Base-by-base conservation (phyloP, 2,329 filamentous ascomycete species). In the Capronia epimyces region DNA sequence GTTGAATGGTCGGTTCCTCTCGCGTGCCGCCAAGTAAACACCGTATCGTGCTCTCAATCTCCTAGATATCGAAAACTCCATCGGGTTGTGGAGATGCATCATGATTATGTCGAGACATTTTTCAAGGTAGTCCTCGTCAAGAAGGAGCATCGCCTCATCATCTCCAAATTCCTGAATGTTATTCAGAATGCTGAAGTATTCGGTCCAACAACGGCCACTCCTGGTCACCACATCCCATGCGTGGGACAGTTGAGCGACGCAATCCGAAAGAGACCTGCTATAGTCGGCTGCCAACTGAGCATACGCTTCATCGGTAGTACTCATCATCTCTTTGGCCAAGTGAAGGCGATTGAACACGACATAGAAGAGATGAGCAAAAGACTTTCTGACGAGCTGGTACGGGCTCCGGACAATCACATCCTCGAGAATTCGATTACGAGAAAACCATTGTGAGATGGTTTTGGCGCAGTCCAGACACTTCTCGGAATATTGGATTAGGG, bases 161-260 rank as follows among this genome's bases (percentile, higher is more conserved):
- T 72, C 67, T 1, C 85, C 84, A 48, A 87, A 67, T 40, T 71
- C 73, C 12, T 81, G 80, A 63, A 90, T 84, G n/a, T 71, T 71
- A n/a, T 78, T 64, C 55, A 90, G 72, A n/a, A 86, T 75, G 10
- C 78, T 77, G 63, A 91, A 91, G 51, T 84, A 84, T 61, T 91
- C 86, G 36, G 83, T 79, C 87, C 87, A 93, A 2, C 85, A 78
- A 50, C 82, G 79, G 22, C 50, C 44, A 24, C 27, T 53, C 32
- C 50, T 55, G 15, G 49, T 48, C 10, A 55, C 52, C 24, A 49
- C 31, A 13, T 58, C 52, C 55, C 52, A 58, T 15, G 51, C 24
- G 27, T 49, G 48, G 39, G 55, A 46, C 22, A 55, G 21, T 20
- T 56, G 53, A 16, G 2, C 22, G 31, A 56, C 39, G 39, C 46